Percentiles rank a stretch among this genome's conserved stretches.
Evolutionary conservation across 805 yeast genomes (phyloP).

Genomic region (Yamadazyma kitorensis): DNA sequence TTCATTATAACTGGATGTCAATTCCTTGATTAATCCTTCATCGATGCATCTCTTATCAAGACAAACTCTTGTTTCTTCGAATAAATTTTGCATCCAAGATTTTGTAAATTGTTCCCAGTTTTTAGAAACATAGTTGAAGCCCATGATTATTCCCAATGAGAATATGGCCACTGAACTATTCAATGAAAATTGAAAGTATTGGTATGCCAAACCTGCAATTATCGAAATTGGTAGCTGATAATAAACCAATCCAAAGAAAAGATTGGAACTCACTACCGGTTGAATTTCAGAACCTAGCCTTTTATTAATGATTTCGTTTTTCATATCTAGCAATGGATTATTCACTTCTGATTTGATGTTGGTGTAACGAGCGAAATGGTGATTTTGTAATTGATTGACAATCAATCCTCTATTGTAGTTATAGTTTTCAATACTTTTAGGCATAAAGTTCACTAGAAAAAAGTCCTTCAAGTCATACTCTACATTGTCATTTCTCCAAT

Average conservation of each 20-base stretch:
- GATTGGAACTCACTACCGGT: conserved; percentile 29
- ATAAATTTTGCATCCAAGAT: conserved; percentile 27
- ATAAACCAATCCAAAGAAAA: conserved; percentile 28
- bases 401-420: conserved; percentile 38
- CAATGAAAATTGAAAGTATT: conserved; percentile 30
- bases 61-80: conserved; percentile 35
- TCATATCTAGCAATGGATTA: conserved; percentile 31
- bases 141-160: conserved; percentile 38
- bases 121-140: conserved; percentile 40
- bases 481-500: conserved; percentile 40
- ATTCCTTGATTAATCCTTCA: conserved; percentile 34
- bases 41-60: conserved; percentile 35
- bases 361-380: conserved; percentile 19
- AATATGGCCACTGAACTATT: conserved; percentile 34
- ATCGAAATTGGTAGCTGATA: conserved; percentile 39
- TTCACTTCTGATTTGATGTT: conserved; percentile 8
- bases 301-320: conserved; percentile 26
- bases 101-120: conserved; percentile 30
- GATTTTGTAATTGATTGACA: conserved; percentile 25
- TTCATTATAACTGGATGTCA: conserved; percentile 23
- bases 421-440: conserved; percentile 35
- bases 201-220: conserved; percentile 28
- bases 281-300: conserved; percentile 33
- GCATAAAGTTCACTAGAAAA: conserved; percentile 34
- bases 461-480: conserved; percentile 41